Base-by-base conservation (phyloP, 306 rosid species). In the Ziziphus jujuba region DNA sequence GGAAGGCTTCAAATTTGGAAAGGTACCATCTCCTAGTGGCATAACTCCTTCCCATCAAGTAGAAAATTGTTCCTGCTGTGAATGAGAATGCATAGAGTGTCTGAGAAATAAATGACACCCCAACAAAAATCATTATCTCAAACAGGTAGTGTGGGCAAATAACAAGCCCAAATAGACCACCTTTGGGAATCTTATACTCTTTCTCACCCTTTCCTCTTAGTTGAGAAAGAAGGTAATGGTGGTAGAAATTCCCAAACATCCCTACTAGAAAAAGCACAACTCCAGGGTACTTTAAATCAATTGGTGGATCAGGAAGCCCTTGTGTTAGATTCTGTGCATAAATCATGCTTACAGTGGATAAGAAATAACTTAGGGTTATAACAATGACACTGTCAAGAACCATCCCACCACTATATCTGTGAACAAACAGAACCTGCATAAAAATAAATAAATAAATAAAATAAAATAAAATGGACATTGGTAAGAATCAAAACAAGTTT, bases 131-230 rank as follows among this genome's bases (percentile, higher is more conserved):
- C 4, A 81, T 71, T 25, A 85, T 81, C 80, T 91, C 97, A 56
- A 84, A 91, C 2, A 91, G 91, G 60, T 88, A 88, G 45, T 88
- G 96, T 0, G 97, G 96, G 75, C 97, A 88, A 17, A 81, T 75
- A 40, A 87, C 81, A 16, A 76, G 11, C 15, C 31, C 83, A 73
- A 88, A 91, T 16, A 91, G 61, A 19, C 89, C 96, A 61, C 97
- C 96, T 55, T 64, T 84, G 1, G 97, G 96, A 70, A 91, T 81
- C 79, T 72, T 87, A 52, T 91, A 91, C 8, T 78, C 84, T 69
- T 73, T 82, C 6, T 72, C 89, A 16, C 85, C 89, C 17, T 80
- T 19, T 55, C 47, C 72, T 35, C 96, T 87, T 59, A 85, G 49
- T 35, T 65, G 79, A 2, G 92, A 78, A 0, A 92, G 87, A 56